phyloP scores from a whole-genome alignment of 768 basidiomycete genomes.

The Omphalotus guepiniiformis region DNA sequence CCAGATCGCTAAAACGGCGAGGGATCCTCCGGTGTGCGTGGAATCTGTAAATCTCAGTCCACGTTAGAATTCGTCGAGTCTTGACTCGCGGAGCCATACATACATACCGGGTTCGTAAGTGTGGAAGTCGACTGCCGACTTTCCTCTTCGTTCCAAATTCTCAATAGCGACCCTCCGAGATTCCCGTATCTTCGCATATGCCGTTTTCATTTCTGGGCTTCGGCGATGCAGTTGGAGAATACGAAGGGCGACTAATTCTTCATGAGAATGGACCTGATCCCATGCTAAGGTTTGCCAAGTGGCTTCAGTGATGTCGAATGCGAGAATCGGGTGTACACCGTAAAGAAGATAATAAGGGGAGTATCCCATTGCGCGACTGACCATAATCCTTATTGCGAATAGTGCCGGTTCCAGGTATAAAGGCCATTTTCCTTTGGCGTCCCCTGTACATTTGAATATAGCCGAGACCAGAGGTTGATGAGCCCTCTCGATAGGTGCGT shows the following conservation, averaged over 20 bases:
- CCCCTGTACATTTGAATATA: slow-evolving; percentile 15
- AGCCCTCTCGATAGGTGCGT: slow-evolving; percentile 24
- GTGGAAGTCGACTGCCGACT: slow-evolving; percentile 10
- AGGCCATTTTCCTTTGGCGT: slow-evolving; percentile 21
- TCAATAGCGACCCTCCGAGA: slow-evolving; percentile 17
- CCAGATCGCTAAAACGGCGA: no score
- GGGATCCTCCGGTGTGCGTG: no score
- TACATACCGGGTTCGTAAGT: slow-evolving; percentile 23
- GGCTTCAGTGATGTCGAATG: slow-evolving; percentile 23
- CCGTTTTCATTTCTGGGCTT: slow-evolving; percentile 15
- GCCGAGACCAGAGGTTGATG: slow-evolving; percentile 21
- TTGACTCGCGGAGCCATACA: slow-evolving; percentile 27
- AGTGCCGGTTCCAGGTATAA: slow-evolving; percentile 18
- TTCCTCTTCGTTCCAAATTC: slow-evolving; percentile 16
- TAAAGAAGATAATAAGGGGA: slow-evolving; percentile 28
- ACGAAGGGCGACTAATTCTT: slow-evolving; percentile 22
- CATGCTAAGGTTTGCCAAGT: slow-evolving; percentile 25
- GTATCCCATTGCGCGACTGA: slow-evolving; percentile 23
- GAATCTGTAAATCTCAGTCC: no score
- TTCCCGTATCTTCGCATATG: slow-evolving; percentile 9
- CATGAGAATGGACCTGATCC: slow-evolving; percentile 15
- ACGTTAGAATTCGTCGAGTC: no score
- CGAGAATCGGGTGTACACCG: slow-evolving; percentile 23
- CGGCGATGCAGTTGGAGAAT: slow-evolving; percentile 19
- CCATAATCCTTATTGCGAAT: slow-evolving; percentile 23